A percentile compares a stretch with the other conserved stretches of the same genome.
Conservation (phyloP, 2,329 filamentous ascomycete species). For the Trichoderma semiorbis region DNA sequence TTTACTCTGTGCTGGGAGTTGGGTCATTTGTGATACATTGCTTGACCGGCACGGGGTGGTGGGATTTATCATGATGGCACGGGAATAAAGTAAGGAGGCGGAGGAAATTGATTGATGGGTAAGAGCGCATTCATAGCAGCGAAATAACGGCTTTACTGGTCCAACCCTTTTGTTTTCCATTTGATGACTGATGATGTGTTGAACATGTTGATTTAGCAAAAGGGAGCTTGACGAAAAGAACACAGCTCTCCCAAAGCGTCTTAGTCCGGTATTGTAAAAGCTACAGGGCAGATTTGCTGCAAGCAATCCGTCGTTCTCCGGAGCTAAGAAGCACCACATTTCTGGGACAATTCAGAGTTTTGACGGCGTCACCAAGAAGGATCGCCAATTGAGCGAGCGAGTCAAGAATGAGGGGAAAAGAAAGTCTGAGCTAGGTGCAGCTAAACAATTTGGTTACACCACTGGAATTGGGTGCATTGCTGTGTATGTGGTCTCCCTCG, state of each 20-base stretch:
- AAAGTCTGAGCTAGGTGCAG: background rate
- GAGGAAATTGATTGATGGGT: background rate
- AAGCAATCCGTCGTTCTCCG: background rate
- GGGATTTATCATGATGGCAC: background rate
- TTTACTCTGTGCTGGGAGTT: background rate
- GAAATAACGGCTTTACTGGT: background rate
- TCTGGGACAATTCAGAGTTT: background rate
- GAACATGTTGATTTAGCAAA: background rate
- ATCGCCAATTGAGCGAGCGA: background rate
- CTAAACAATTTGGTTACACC: background rate
- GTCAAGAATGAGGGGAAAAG: conserved; percentile 1
- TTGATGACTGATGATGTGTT: background rate
- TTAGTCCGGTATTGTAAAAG: background rate
- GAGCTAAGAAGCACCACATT: background rate
- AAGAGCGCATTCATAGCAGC: background rate
- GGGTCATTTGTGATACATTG: background rate
- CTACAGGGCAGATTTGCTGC: background rate
- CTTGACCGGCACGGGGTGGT: background rate
- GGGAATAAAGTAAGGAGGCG: background rate
- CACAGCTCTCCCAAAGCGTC: background rate
- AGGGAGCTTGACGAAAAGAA: background rate
- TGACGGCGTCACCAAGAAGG: background rate
- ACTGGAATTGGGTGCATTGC: background rate
- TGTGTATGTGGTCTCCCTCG: background rate
- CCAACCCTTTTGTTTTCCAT: background rate